phyloP scores from a whole-genome alignment of 2,329 filamentous ascomycete genomes.

The Colletotrichum gloeosporioides region DNA sequence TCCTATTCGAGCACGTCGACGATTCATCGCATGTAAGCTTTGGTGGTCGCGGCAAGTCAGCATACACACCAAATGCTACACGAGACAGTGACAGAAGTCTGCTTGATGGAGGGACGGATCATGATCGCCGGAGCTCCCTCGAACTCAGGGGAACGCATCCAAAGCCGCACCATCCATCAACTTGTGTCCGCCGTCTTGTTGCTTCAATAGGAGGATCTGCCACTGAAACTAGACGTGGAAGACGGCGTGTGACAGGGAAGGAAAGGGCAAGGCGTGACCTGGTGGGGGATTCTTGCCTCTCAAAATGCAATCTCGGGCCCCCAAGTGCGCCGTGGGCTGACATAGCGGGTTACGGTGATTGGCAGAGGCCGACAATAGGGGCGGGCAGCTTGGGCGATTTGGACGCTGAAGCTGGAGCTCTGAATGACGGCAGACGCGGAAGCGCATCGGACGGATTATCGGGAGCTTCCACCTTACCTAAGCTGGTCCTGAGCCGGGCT shows the following conservation, averaged over 20 bases:
- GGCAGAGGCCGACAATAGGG: neutral
- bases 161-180: neutral
- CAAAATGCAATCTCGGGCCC: neutral
- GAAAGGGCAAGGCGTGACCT: neutral
- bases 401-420: neutral
- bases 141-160: neutral
- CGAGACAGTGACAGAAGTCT: neutral
- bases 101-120: neutral
- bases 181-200: neutral
- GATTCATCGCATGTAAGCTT: neutral
- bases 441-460: neutral
- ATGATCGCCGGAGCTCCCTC: neutral
- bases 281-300: neutral
- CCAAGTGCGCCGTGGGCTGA: neutral
- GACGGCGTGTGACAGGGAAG: slow-evolving; percentile 4
- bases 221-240: neutral
- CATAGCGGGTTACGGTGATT: slow-evolving; percentile 6
- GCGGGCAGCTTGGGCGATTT: neutral
- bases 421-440: neutral
- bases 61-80: neutral
- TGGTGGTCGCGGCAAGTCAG: neutral
- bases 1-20: neutral
- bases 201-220: neutral
- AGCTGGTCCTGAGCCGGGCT: neutral
- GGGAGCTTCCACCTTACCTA: neutral